Evolutionary conservation across 1,284 basidiomycete species (phyloP).

Genomic region (Wolfiporia cocos): DNA sequence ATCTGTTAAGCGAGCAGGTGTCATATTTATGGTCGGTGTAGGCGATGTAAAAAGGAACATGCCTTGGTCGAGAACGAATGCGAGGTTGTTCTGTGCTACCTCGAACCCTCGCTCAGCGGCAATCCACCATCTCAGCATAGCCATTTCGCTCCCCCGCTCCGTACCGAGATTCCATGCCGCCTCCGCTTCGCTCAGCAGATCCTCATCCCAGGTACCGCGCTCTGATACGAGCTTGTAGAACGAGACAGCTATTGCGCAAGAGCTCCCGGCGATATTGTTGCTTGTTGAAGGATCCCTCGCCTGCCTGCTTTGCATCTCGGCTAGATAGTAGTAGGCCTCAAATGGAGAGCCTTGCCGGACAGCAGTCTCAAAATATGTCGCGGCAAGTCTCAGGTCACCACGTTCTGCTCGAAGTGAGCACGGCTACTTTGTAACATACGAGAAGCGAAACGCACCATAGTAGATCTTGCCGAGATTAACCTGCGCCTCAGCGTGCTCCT

Average conservation of each 20-base stretch:
- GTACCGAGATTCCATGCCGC: constrained; percentile 72
- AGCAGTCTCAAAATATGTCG: constrained; percentile 75
- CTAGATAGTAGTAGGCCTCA: constrained; percentile 90
- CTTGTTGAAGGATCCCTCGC: constrained; percentile 39
- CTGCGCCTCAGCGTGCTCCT: constrained; percentile 86
- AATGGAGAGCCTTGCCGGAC: constrained; percentile 83
- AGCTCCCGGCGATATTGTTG: constrained; percentile 47
- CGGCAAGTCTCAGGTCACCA: constrained; percentile 60
- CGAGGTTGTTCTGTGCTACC: constrained; percentile 93
- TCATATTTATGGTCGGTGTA: neutral
- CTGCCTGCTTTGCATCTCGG: constrained; percentile 65
- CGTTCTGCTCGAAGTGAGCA: constrained; percentile 53
- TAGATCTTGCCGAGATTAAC: constrained; percentile 87
- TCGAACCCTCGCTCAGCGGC: constrained; percentile 92
- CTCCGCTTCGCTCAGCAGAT: constrained; percentile 82
- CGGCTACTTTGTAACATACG: no score
- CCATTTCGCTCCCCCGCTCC: constrained; percentile 59
- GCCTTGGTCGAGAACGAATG: constrained; percentile 90
- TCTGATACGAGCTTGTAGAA: constrained; percentile 90
- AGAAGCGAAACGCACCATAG: constrained; percentile 69
- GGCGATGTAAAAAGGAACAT: constrained; percentile 13
- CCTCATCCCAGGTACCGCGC: constrained; percentile 82
- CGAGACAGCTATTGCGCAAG: constrained; percentile 82
- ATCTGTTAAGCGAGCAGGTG: constrained; percentile 38
- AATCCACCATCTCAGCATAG: constrained; percentile 91